Evolutionary conservation across 495 filamentous ascomycete genomes (phyloP).

Genomic region (Lophiotrema nucula): DNA sequence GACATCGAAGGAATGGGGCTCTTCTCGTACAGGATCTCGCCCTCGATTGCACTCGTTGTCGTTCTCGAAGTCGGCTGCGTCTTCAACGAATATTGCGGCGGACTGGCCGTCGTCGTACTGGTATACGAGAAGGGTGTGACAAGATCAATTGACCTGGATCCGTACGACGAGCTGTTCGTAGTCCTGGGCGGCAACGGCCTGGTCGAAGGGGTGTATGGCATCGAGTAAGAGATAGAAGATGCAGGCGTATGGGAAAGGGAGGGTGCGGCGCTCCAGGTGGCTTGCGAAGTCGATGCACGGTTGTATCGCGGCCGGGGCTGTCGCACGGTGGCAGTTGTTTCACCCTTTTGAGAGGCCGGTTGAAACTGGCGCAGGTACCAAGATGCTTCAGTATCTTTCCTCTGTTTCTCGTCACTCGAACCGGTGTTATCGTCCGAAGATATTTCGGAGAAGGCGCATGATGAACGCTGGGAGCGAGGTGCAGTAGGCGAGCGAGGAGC

Average conservation of each 20-base stretch:
- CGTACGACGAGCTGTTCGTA: conserved; percentile 35
- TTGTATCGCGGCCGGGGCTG: conserved; percentile 26
- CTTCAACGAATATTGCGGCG: conserved; percentile 30
- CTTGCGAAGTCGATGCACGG: conserved; percentile 31
- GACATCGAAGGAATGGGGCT: conserved; percentile 21
- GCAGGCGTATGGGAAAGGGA: conserved; percentile 41
- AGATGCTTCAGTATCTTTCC: conserved; percentile 33
- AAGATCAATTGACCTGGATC: conserved; percentile 37
- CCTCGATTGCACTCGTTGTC: conserved; percentile 11
- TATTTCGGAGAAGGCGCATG: conserved; percentile 34
- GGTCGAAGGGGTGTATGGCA: conserved; percentile 31
- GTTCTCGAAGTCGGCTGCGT: conserved; percentile 29
- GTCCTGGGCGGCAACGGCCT: conserved; percentile 36
- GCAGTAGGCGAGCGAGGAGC: conserved; percentile 43
- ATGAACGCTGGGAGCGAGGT: conserved; percentile 25
- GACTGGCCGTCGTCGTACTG: conserved; percentile 20
- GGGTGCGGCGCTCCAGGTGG: conserved; percentile 30
- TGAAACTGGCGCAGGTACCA: conserved; percentile 38
- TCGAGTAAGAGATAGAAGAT: conserved; percentile 37
- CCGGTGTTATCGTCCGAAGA: conserved; percentile 32
- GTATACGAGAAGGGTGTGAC: conserved; percentile 34
- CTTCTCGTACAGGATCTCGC: conserved; percentile 29
- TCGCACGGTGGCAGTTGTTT: conserved; percentile 6
- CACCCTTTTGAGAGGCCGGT: conserved; percentile 7
- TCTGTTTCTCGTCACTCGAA: conserved; percentile 21